A percentile compares a stretch with the other conserved stretches of the same genome.
phyloP scores from a whole-genome alignment of 768 basidiomycete genomes.

The Holtermanniella nyarrowii region DNA sequence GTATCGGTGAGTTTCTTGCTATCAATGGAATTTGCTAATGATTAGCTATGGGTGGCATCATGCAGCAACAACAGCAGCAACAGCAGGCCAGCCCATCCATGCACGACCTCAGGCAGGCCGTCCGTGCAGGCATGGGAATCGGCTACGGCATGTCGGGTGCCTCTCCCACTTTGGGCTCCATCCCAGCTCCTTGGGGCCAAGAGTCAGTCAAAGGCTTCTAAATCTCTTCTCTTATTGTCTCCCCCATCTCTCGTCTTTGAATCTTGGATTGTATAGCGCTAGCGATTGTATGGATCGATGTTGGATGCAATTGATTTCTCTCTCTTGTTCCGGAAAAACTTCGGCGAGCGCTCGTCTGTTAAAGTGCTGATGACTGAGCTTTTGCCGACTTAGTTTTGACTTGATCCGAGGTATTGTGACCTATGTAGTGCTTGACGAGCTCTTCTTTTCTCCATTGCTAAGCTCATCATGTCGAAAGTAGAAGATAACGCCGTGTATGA shows the following conservation, averaged over 20 bases:
- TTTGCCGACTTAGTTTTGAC: too few relatives aligned
- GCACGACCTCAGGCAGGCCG: conserved; percentile 18
- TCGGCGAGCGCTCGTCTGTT: too few relatives aligned
- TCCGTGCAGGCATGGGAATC: conserved; percentile 24
- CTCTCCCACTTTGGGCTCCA: not conserved
- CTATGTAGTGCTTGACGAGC: too few relatives aligned
- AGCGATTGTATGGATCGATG: too few relatives aligned
- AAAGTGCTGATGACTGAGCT: too few relatives aligned
- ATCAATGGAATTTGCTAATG: not conserved
- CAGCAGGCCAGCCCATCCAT: conserved; percentile 10
- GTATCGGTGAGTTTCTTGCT: not conserved
- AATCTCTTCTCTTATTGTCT: not conserved
- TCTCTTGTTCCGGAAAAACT: too few relatives aligned
- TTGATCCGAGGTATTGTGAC: too few relatives aligned
- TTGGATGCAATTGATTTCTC: too few relatives aligned
- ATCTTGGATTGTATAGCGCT: not conserved
- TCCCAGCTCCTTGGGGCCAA: not conserved
- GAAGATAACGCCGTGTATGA: too few relatives aligned
- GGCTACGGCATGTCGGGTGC: conserved; percentile 11
- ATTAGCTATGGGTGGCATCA: not conserved
- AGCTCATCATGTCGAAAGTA: too few relatives aligned
- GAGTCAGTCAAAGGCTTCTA: not conserved
- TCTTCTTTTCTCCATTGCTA: too few relatives aligned
- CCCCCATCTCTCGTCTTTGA: not conserved
- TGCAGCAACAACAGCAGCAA: too few relatives aligned